A percentile compares a stretch with the other conserved stretches of the same genome.
Conservation (phyloP, 495 filamentous ascomycete species). For the Tuber calosporum region DNA sequence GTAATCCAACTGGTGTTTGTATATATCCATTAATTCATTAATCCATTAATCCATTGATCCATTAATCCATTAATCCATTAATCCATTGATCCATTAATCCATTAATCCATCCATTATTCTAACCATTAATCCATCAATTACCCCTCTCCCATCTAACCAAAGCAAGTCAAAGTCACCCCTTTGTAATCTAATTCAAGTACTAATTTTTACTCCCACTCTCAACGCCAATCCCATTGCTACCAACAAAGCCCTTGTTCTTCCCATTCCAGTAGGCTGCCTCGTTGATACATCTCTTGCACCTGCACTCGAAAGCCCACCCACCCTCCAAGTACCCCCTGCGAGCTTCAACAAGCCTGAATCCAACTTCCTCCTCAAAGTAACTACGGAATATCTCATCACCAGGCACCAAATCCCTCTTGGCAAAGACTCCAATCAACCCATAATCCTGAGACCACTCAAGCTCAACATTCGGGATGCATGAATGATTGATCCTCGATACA, state of each 20-base stretch:
- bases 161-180: neutral
- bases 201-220: neutral
- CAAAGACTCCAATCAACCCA: neutral
- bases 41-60: too few species aligned
- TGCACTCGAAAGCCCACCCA: slow-evolving; percentile 12
- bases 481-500: slow-evolving; percentile 16
- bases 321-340: slow-evolving; percentile 9
- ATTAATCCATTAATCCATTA: too few species aligned
- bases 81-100: too few species aligned
- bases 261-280: slow-evolving; percentile 11
- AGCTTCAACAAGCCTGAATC: slow-evolving; percentile 10
- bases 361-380: slow-evolving; percentile 17
- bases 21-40: neutral
- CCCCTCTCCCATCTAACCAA: neutral
- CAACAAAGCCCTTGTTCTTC: neutral
- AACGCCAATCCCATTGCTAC: neutral
- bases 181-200: neutral
- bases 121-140: too few species aligned
- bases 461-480: slow-evolving; percentile 18
- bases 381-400: slow-evolving; percentile 18
- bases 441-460: slow-evolving; percentile 7
- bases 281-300: slow-evolving; percentile 18
- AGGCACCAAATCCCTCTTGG: slow-evolving; percentile 3
- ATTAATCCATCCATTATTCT: too few species aligned
- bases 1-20: neutral